Base-by-base conservation (phyloP, 2,329 filamentous ascomycete species). In the Pestalotiopsis sp. region DNA sequence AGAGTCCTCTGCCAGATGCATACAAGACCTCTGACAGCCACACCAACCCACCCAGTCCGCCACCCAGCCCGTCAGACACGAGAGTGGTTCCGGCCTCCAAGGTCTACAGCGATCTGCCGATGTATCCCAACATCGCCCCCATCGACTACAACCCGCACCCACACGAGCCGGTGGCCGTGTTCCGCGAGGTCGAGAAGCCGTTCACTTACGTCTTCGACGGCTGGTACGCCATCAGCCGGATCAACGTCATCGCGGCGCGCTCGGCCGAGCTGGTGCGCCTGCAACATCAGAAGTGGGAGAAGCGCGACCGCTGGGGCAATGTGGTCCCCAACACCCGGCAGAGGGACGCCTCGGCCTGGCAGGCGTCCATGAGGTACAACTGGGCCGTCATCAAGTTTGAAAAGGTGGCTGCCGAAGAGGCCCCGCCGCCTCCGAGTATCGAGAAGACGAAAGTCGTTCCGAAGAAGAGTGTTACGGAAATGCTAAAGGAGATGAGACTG, bases 381-480 rank as follows among this genome's bases (percentile, higher is more conserved):
- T 78, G 76, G 76, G 75, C 74, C 9, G 72, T 76, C 6, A 69
- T 78, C 56, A 71, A 73, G 56, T 76, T 78, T 63, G 71, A 72
- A 69, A 61, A 69, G 25, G 31, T 72, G 62, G 45, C 9, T 6
- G n/a, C 13, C 5, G 65, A 66, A 0, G 66, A 56, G 3, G 71
- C 70, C 1, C 72, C 72, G 17, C 67, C 73, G 3, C 20, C 69
- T 1, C 76, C 75, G 1, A 41, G 14, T 3, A 77, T 77, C 58
- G 68, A 74, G 70, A 76, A 70, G 64, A 2, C 71, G 23, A 57
- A 67, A 4, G 39, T 65, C 56, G 61, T 2, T 2, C 61, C 58
- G 27, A 23, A 56, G 0, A 71, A 66, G 67, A 45, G 62, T 4
- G 70, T 75, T 2, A 70, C 66, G 38, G 69, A 74, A 39, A 61